phyloP scores from a whole-genome alignment of 2,329 filamentous ascomycete genomes.

The Penicillium hesseltinei region DNA sequence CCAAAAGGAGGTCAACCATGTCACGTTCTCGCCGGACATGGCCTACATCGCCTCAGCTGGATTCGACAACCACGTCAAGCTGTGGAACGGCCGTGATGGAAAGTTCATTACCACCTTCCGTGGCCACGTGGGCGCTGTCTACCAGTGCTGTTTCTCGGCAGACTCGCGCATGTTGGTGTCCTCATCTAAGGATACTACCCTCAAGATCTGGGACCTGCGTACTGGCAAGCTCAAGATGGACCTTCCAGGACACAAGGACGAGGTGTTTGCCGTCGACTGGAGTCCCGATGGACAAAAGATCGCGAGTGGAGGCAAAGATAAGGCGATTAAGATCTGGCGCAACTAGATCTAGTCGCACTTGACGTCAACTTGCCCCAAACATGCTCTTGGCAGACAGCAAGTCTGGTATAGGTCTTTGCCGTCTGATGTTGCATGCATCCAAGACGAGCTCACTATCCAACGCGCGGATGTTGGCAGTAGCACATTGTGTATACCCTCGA shows the following conservation, averaged over 20 bases:
- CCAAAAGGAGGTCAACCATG: slow-evolving; percentile 95
- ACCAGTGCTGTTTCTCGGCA: slow-evolving; percentile 87
- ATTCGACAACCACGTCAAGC: slow-evolving; percentile 93
- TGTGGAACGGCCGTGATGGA: slow-evolving; percentile 77
- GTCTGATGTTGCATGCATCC: background rate
- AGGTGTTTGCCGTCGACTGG: slow-evolving; percentile 95
- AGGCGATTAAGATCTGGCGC: slow-evolving; percentile 65
- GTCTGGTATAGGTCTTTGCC: background rate
- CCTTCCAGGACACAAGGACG: slow-evolving; percentile 84
- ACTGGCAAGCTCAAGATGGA: slow-evolving; percentile 79
- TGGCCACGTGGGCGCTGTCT: slow-evolving; percentile 87
- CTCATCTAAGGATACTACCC: slow-evolving; percentile 83
- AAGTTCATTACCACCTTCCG: slow-evolving; percentile 82
- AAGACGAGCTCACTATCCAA: background rate
- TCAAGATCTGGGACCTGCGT: slow-evolving; percentile 92
- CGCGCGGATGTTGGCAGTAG: background rate
- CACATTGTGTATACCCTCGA: background rate
- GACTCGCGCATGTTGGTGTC: slow-evolving; percentile 88
- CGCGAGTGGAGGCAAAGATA: slow-evolving; percentile 90
- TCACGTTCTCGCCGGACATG: slow-evolving; percentile 89
- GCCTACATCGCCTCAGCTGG: slow-evolving; percentile 80
- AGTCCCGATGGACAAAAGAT: slow-evolving; percentile 85
- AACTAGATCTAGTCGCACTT: slow-evolving; percentile 44
- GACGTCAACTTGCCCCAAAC: background rate
- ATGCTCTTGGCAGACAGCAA: background rate